phyloP scores from a whole-genome alignment of 352 stramenopile genomes.

The Phytopythium vexans region DNA sequence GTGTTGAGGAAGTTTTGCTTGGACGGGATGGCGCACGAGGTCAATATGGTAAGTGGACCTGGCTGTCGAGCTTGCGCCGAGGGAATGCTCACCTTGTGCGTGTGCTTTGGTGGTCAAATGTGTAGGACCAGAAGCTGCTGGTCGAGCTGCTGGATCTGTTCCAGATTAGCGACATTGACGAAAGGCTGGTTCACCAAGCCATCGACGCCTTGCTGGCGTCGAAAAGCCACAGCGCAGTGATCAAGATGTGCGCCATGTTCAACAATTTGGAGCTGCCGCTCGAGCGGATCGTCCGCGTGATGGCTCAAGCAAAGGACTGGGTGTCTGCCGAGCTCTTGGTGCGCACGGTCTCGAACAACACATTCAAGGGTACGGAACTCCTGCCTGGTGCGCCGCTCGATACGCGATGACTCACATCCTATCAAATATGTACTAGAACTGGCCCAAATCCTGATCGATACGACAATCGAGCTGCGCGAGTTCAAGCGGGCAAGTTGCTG shows the following conservation, averaged over 20 bases:
- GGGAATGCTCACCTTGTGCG: background rate
- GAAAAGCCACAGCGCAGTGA: conserved; percentile 46
- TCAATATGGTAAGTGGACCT: conserved; percentile 7
- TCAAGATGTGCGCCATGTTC: conserved; percentile 45
- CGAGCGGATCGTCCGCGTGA: conserved; percentile 22
- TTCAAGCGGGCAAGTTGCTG: conserved; percentile 56
- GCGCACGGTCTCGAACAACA: conserved; percentile 27
- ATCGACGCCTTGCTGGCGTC: conserved; percentile 24
- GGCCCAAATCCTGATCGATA: conserved; percentile 38
- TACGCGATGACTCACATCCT: too few relatives aligned
- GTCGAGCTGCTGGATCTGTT: conserved; percentile 64
- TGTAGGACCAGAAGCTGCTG: conserved; percentile 52
- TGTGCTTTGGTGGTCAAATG: background rate
- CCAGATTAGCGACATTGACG: conserved; percentile 28
- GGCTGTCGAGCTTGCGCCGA: too few relatives aligned
- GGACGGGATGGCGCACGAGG: conserved; percentile 10
- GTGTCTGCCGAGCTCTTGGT: conserved; percentile 46
- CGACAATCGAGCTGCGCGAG: conserved; percentile 45
- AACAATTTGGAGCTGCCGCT: conserved; percentile 28
- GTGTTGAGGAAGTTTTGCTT: conserved; percentile 32
- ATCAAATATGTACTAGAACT: conserved; percentile 13
- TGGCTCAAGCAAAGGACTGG: conserved; percentile 60
- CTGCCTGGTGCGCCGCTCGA: too few relatives aligned
- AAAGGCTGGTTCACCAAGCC: conserved; percentile 11
- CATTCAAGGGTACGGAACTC: background rate